phyloP scores from a whole-genome alignment of 495 filamentous ascomycete genomes.

The Staphylotrichum longicolle region DNA sequence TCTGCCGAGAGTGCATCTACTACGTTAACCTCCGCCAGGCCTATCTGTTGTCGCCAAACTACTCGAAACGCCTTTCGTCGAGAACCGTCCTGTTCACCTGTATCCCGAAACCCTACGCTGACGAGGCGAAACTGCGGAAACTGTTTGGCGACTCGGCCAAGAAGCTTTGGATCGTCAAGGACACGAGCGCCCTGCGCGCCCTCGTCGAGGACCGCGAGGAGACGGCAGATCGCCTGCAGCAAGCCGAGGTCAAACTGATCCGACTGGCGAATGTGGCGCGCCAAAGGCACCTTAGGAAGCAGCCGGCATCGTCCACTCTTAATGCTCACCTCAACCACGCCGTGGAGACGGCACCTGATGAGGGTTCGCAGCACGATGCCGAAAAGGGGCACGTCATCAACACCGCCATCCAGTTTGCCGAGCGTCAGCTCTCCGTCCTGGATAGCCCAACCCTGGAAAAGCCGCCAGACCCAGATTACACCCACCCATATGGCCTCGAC shows the following conservation, averaged over 20 bases:
- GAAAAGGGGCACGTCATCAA: slow-evolving; percentile 26
- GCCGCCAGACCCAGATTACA: slow-evolving; percentile 28
- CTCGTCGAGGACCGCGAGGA: slow-evolving; percentile 60
- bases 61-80: slow-evolving; percentile 63
- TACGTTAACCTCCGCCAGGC: slow-evolving; percentile 69
- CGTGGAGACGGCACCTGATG: neutral
- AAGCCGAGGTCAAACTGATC: slow-evolving; percentile 64
- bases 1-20: slow-evolving; percentile 66
- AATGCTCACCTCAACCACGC: slow-evolving; percentile 8
- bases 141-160: slow-evolving; percentile 60
- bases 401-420: slow-evolving; percentile 20
- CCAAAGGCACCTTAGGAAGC: slow-evolving; percentile 44
- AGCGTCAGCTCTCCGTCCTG: slow-evolving; percentile 25
- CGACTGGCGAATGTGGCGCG: slow-evolving; percentile 57
- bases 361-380: slow-evolving; percentile 17
- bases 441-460: slow-evolving; percentile 22
- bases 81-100: slow-evolving; percentile 69
- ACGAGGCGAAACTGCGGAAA: slow-evolving; percentile 54
- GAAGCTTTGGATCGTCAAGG: slow-evolving; percentile 60
- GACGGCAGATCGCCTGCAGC: slow-evolving; percentile 59
- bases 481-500: slow-evolving; percentile 42
- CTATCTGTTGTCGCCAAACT: slow-evolving; percentile 67
- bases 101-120: slow-evolving; percentile 58
- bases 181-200: slow-evolving; percentile 54
- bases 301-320: slow-evolving; percentile 37